Evolutionary conservation across 129 eudicot genomes (phyloP), one percentile per base, ranked within the genome.

Genomic region (Heracleum sosnowskyi): DNA sequence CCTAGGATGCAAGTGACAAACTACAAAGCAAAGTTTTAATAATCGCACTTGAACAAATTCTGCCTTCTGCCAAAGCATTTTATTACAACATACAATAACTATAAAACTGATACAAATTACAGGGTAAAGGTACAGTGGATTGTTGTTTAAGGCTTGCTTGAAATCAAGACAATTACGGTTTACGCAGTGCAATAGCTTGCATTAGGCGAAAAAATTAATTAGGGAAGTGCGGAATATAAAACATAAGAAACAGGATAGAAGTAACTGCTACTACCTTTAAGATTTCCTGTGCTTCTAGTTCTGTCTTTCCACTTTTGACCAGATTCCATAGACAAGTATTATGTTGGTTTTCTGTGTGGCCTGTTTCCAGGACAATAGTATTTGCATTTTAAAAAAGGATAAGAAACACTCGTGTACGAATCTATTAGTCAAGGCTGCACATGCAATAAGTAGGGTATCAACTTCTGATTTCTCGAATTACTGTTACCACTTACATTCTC

Each of bases 251-350:
- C 15, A 41, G 40, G 41, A 39, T 1, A 17, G n/a, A 55, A 31
- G 66, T 2, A 55, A 51, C 53, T 39, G 24, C 18, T 24, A 79
- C 72, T 35, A 93, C 98, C 93, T 86, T 87, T 79, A 95, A 83
- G 62, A 87, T 80, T 76, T 78, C 86, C 24, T 83, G 83, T 41
- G 96, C 98, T 83, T 91, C 96, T 74, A 55, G 80, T 83, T 90
- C 93, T 53, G 86, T 81, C 80, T 80, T 88, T 79, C 89, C 96
- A 82, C 89, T 66, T 75, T 82, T 78, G 75, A 91, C 78, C 82
- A 91, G 86, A 88, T 79, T 83, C 91, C 96, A 90, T 33, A 88
- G 73, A 89, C 97, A 95, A 57, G 96, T 91, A 79, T 88, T 77
- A 81, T 86, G 84, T 74, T 77, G 91, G 66, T 95, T 95, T 60